Conservation (phyloP, 768 basidiomycete genomes). For the Lyophyllum shimeji region DNA sequence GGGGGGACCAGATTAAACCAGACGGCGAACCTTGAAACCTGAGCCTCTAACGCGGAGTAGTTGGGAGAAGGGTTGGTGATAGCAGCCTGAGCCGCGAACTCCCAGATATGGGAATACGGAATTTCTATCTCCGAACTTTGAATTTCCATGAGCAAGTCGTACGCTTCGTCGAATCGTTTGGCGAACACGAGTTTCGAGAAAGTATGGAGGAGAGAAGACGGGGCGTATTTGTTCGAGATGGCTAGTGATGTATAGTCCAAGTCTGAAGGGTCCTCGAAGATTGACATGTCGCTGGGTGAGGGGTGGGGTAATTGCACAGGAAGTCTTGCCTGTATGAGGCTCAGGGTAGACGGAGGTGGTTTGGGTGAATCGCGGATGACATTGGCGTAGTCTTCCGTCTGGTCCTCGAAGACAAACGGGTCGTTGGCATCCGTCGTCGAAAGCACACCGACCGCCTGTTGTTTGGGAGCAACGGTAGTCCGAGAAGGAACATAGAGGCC, state of each 20-base stretch:
- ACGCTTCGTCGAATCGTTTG: constrained; percentile 27
- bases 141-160: constrained; percentile 31
- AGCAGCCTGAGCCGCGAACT: constrained; percentile 26
- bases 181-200: constrained; percentile 23
- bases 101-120: constrained; percentile 27
- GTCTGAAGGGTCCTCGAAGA: constrained; percentile 33
- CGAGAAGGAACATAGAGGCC: constrained; percentile 5
- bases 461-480: constrained; percentile 1
- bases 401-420: constrained; percentile 29
- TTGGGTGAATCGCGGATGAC: constrained; percentile 13
- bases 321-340: constrained; percentile 26
- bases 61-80: neutral
- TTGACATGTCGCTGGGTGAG: constrained; percentile 15
- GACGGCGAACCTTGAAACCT: constrained; percentile 15
- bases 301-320: constrained; percentile 30
- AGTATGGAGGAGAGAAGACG: constrained; percentile 10
- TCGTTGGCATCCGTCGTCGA: neutral
- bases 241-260: constrained; percentile 21
- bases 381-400: constrained; percentile 27
- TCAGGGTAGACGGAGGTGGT: constrained; percentile 20
- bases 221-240: neutral
- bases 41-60: constrained; percentile 10
- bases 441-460: constrained; percentile 1
- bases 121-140: constrained; percentile 26
- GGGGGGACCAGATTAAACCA: constrained; percentile 38